Base-by-base conservation (phyloP, 495 filamentous ascomycete genomes). In the Aspergillus mulundensis region DNA sequence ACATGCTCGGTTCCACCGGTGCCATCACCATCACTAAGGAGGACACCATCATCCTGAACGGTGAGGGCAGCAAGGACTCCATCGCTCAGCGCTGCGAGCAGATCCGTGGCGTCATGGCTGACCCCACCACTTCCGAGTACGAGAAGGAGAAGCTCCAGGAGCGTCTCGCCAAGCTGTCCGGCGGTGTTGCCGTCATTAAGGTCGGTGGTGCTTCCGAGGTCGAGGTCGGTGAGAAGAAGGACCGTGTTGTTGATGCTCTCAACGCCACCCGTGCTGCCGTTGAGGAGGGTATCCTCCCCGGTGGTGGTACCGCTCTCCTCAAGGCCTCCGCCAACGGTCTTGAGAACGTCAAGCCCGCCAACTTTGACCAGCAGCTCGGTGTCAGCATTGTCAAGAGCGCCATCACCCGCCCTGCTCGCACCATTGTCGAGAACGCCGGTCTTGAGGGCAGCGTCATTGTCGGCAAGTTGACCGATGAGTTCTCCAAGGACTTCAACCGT, bases 121-220 rank as follows among this genome's bases (percentile, higher is more conserved):
- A 97, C 79, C 85, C 94, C 25, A 83, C 81, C 57, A 97, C 94
- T 57, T 95, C 91, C 57, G 95, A 97, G 65, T 97, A 98, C 77
- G 94, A 98, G 84, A 97, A 96, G 82, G 94, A 98, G 86, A 98
- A 98, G 84, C 88, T 98, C 54, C 94, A 97, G 76, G 94, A 98
- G 79, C 94, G 94, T 78, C 89, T 97, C 49, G 94, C 94, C 63
- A 98, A 98, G 87, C 90, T 98, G 62, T 97, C 94, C 44, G 94
- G 94, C 53, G 94, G 94, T 83, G 94, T 98, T 67, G 94, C 94
- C 60, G 94, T 98, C 75, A 97, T 98, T 83, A 96, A 93, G 82
- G 94, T 98, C 62, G 94, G 94, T 65, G 94, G 94, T 73, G 80
- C 91, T 55, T 97, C 92, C 61, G 94, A 98, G 78, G 93, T 98